A percentile compares a stretch with the other conserved stretches of the same genome.
phyloP scores from a whole-genome alignment of 208 protist genomes.

The Crithidia mellificae region DNA sequence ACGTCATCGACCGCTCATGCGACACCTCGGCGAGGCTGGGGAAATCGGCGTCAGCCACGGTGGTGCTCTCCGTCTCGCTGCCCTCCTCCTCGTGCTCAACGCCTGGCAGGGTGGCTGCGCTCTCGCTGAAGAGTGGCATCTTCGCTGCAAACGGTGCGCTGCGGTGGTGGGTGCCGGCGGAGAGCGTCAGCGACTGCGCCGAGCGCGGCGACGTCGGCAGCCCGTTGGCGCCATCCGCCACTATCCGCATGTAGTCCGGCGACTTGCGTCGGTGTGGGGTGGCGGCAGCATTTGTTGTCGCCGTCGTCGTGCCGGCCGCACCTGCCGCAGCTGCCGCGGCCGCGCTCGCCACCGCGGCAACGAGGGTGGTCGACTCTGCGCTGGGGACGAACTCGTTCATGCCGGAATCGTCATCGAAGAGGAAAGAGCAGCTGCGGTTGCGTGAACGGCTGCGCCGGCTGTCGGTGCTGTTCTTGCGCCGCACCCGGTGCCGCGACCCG shows the following conservation, averaged over 20 bases:
- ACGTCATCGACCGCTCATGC: constrained; percentile 25
- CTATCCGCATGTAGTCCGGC: neutral
- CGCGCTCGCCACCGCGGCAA: too few relatives aligned
- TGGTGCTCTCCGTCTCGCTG: neutral
- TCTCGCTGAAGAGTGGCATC: constrained; percentile 13
- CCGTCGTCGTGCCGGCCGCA: too few relatives aligned
- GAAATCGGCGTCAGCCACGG: neutral
- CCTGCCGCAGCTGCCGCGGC: too few relatives aligned
- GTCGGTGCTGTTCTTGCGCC: neutral
- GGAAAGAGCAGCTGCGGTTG: constrained; percentile 8
- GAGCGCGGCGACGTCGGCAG: neutral
- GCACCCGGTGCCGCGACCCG: constrained; percentile 3
- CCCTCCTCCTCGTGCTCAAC: neutral
- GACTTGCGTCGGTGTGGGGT: neutral
- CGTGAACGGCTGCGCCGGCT: constrained; percentile 2
- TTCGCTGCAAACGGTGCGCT: neutral
- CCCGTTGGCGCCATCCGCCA: neutral
- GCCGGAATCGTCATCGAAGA: neutral
- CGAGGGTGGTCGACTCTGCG: too few relatives aligned
- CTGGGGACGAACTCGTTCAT: neutral
- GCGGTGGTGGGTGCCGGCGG: neutral
- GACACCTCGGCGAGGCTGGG: constrained; percentile 9
- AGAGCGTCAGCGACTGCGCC: constrained; percentile 16
- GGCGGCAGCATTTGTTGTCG: too few relatives aligned
- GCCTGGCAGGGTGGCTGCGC: constrained; percentile 1